Evolutionary conservation across 805 yeast species (phyloP), one percentile per base, ranked within the genome.

Genomic region (Starmerella bombi): DNA sequence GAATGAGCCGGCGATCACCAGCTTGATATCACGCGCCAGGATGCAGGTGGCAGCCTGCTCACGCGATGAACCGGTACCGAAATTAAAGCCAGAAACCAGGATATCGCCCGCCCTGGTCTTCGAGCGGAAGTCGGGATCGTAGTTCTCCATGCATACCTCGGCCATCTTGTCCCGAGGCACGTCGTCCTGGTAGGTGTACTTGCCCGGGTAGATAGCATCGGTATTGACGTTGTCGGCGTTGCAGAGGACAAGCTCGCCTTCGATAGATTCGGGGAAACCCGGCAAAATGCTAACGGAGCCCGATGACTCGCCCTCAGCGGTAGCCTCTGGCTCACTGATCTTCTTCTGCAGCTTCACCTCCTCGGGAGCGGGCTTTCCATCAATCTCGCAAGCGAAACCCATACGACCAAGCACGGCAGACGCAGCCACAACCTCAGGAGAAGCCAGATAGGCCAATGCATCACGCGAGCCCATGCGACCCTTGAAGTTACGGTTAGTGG

Each of bases 41-140:
- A 91, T 80, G 18, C 93, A 86, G n/a, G 98, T 91, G 25, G 98
- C 98, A 3, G 99, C 99, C 66, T 91, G 99, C 61, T 91, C 99
- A 65, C 99, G 77, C 20, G 95, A 84, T 7, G 96, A 86, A 35
- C 99, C 98, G 9, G 98, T 91, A 53, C 99, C 99, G 59, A 91
- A 91, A 60, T 91, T 91, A 69, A 66, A 91, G 15, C 99, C 99
- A 42, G 86, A 75, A 35, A 91, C 74, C 42, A 91, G 73, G 52
- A 91, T 85, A 61, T 91, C 99, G 36, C 88, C 84, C 3, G 94
- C 72, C 47, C 75, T 67, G 23, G 93, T 81, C 67, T 84, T 86
- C 23, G 63, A 48, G 43, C 80, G 77, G 61, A 91, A 91, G 50
- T 86, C 94, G 12, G 82, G 59, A 61, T 91, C 99, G 63, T 91